Evolutionary conservation across 768 basidiomycete species (phyloP).

Genomic region (Psilocybe tampanensis): DNA sequence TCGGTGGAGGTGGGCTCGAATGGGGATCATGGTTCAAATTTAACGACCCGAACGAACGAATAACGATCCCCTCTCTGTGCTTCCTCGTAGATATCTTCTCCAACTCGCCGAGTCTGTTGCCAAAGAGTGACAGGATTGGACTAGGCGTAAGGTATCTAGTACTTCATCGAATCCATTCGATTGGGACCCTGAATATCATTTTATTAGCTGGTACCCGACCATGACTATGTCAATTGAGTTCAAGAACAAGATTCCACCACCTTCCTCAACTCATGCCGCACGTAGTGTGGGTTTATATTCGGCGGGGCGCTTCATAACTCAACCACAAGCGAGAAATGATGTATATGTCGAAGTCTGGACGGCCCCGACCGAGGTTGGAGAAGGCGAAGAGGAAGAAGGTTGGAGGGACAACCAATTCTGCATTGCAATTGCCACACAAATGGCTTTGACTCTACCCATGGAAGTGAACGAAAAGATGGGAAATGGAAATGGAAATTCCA

Average conservation of each 20-base stretch:
- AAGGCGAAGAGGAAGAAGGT: constrained; percentile 39
- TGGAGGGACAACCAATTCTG: constrained; percentile 72
- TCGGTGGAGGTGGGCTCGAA: constrained; percentile 56
- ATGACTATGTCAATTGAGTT: constrained; percentile 64
- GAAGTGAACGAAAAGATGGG: constrained; percentile 38
- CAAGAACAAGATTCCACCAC: constrained; percentile 56
- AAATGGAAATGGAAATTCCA: constrained; percentile 2
- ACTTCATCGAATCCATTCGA: neutral
- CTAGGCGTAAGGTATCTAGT: constrained; percentile 31
- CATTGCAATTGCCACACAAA: constrained; percentile 61
- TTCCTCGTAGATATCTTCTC: constrained; percentile 60
- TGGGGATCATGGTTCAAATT: constrained; percentile 65
- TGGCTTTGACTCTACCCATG: constrained; percentile 52
- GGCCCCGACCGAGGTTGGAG: constrained; percentile 57
- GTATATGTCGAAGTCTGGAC: constrained; percentile 66
- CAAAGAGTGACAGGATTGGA: constrained; percentile 44
- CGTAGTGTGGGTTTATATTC: constrained; percentile 63
- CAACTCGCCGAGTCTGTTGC: constrained; percentile 49
- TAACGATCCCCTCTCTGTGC: constrained; percentile 51
- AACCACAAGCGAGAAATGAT: constrained; percentile 61
- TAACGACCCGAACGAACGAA: constrained; percentile 38
- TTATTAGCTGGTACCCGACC: constrained; percentile 62
- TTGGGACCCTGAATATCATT: neutral
- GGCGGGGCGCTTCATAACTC: constrained; percentile 50
- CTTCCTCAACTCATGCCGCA: constrained; percentile 39